Base-by-base conservation (phyloP, 257 asterid genomes). In the Scutellaria galericulata region DNA sequence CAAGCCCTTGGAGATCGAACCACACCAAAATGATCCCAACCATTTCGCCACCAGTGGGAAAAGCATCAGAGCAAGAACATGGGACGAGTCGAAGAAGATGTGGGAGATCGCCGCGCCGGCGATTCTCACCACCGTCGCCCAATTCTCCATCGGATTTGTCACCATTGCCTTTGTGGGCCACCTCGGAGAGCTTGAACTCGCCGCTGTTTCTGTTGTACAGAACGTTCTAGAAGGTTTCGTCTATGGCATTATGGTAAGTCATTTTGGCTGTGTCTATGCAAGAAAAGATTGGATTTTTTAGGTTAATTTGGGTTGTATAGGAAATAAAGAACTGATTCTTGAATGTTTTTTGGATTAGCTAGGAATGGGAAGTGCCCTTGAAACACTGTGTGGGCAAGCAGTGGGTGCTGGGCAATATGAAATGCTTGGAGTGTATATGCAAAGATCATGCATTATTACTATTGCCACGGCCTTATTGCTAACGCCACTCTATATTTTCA, bases 331-430 rank as follows among this genome's bases (percentile, higher is more conserved):
- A 9, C 35, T 62, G 69, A 31, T 59, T 48, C 12, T 79, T 39
- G 62, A 64, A 57, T 58, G 6, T 61, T 66, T 64, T 2, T 74
- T 67, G 71, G 64, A 78, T 71, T 82, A 92, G 97, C 84, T 92
- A 81, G 98, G 98, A 66, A 85, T 92, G 93, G 98, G 96, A 86
- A 92, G 98, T 74, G 96, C 98, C 11, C 87, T 92, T 0, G 98
- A 92, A 73, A 92, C 98, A 2, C 92, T 92, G 0, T 89, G 96
- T 37, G 98, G 98, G 13, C 98, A 92, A 41, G 98, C 98, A 0
- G 92, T 86, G 45, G 98, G 98, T 1, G 96, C 96, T 0, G 94
- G 84, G 7, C 86, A 88, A 55, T 75, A 56, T 11, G 79, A 79
- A 2, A 88, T 80, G 92, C 94, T 92, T 20, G 98, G 98, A 14